Base-by-base conservation (phyloP, 2,329 filamentous ascomycete genomes). In the Tympanopsis confertula region DNA sequence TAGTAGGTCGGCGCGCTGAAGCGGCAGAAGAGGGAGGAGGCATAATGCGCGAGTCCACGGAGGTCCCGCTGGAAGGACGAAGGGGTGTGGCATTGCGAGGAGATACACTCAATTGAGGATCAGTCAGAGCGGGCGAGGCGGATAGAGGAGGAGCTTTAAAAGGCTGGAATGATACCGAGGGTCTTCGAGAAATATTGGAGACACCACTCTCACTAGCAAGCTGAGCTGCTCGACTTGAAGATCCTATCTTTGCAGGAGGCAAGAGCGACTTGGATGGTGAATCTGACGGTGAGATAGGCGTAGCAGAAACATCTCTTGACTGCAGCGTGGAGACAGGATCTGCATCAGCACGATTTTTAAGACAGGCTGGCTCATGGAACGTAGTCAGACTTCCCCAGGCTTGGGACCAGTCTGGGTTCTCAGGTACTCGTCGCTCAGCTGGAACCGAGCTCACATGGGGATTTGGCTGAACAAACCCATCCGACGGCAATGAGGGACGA, bases 101-200 rank as follows among this genome's bases (percentile, higher is more conserved):
- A 5, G 71, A 76, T 5, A 62, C 61, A n/a, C 65, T 65, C 12
- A 62, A 41, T 4, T 60, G 56, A 29, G 69, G 60, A 29, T 66
- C 62, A 4, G 64, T 59, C 20, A 65, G 59, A n/a, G 70, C 66
- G 14, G 74, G 76, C 15, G 75, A 80, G 18, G 74, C 75, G 14
- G 74, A 78, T 14, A 82, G 58, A 13, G 76, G 75, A 20, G 76
- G 75, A 10, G 74, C 72, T 53, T 82, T 82, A 59, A 82, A 82
- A 1, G 76, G 74, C 43, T 75, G 73, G 47, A 80, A 79, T 4
- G 72, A 78, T 13, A 79, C 67, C 3, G 72, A 80, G 13, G 70
- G 69, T 37, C 73, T 66, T 45, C 74, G 63, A 39, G 62, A 63
- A 38, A 65, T 59, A 22, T 56, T 49, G 7, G 46, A 43, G 12